Percentiles rank a stretch among this genome's conserved stretches.
Conservation (phyloP, 2,329 filamentous ascomycete genomes). For the Endothia cerciana region DNA sequence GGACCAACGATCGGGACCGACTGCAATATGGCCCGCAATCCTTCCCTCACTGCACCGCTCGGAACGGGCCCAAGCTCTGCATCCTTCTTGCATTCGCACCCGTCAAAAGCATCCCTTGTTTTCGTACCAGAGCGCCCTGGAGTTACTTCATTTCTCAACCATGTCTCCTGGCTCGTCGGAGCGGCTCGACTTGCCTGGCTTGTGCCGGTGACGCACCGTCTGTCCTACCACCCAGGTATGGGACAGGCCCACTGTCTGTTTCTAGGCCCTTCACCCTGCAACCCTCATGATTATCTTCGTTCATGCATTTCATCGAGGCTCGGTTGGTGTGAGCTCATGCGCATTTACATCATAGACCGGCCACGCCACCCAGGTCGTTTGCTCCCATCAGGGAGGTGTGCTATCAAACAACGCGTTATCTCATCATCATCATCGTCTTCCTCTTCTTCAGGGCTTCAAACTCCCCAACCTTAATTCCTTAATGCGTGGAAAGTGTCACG, state of each 20-base stretch:
- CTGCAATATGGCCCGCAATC: background rate
- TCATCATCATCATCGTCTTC: background rate
- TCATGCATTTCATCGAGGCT: constrained; percentile 5
- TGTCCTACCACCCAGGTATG: background rate
- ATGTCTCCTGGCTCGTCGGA: too few relatives aligned
- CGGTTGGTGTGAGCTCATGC: constrained; percentile 11
- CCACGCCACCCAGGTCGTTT: constrained; percentile 23
- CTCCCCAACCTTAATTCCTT: background rate
- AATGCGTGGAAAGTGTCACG: background rate
- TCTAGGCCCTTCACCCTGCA: background rate
- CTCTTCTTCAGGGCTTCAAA: too few relatives aligned
- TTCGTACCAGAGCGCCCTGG: background rate
- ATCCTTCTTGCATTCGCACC: background rate
- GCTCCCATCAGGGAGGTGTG: constrained; percentile 25
- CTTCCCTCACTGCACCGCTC: background rate
- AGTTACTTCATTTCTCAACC: background rate
- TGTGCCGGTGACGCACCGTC: background rate
- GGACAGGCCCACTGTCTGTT: too few relatives aligned
- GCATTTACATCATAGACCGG: constrained; percentile 25
- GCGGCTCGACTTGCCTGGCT: background rate
- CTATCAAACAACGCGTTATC: constrained; percentile 6
- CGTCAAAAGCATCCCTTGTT: constrained; percentile 11
- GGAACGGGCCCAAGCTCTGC: background rate
- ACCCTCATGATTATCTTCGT: background rate
- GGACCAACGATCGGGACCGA: background rate